Conservation (phyloP, 208 protist genomes). For the Trypanosoma rangeli region DNA sequence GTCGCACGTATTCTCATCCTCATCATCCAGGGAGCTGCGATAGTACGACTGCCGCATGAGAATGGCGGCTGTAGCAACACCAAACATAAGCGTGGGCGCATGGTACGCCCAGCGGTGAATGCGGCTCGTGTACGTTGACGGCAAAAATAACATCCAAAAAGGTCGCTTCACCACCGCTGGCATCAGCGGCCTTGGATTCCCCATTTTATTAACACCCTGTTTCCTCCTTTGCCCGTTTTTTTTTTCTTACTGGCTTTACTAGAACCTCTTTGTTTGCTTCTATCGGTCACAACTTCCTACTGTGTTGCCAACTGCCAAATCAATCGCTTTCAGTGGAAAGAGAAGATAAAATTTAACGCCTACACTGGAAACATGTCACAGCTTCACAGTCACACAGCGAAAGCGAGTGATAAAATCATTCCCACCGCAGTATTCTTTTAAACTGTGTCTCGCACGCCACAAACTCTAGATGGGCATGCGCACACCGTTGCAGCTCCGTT, state of each 20-base stretch:
- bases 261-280: not conserved
- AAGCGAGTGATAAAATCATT: not conserved
- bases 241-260: conserved; percentile 5
- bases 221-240: conserved; percentile 14
- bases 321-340: not conserved
- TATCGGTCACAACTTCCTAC: not conserved
- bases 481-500: too few relatives aligned
- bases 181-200: too few relatives aligned
- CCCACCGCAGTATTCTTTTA: not conserved
- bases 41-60: conserved; percentile 87
- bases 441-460: not conserved
- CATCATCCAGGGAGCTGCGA: conserved; percentile 73
- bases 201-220: conserved; percentile 22
- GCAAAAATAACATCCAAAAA: conserved; percentile 72
- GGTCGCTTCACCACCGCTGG: conserved; percentile 68
- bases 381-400: not conserved
- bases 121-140: conserved; percentile 68
- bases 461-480: too few relatives aligned
- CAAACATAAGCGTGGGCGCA: conserved; percentile 73
- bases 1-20: conserved; percentile 80
- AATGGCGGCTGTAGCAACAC: conserved; percentile 65
- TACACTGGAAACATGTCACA: not conserved
- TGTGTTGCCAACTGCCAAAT: not conserved
- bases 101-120: conserved; percentile 71
- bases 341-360: not conserved